phyloP scores from a whole-genome alignment of 306 rosid genomes.

The Hippophae gyantsensis region DNA sequence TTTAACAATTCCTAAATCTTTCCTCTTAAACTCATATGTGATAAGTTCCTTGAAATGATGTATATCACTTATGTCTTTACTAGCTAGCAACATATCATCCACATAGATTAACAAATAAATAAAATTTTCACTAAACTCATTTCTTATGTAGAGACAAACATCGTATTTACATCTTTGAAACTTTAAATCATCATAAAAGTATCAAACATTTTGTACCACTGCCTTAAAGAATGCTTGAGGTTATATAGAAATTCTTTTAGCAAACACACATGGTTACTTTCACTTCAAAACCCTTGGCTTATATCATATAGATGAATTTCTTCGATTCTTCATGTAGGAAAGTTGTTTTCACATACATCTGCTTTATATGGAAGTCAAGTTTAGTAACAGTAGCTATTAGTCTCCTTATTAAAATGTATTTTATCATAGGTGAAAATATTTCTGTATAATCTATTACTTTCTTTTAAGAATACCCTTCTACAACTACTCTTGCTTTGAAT shows the following conservation, averaged over 20 bases:
- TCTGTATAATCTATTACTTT: background rate
- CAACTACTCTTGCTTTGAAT: too few relatives aligned
- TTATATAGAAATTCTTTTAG: background rate
- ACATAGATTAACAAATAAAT: too few relatives aligned
- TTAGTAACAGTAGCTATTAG: background rate
- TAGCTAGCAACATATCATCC: background rate
- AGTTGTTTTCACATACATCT: background rate
- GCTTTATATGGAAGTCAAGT: background rate
- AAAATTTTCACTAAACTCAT: too few relatives aligned
- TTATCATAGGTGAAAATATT: background rate
- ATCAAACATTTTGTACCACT: background rate
- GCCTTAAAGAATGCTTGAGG: too few relatives aligned
- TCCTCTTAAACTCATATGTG: background rate
- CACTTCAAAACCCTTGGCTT: background rate
- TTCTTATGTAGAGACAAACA: too few relatives aligned
- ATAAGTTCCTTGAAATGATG: too few relatives aligned
- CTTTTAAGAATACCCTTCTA: too few relatives aligned
- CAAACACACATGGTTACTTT: background rate
- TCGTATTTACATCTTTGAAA: background rate
- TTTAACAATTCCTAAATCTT: background rate
- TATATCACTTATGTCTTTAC: too few relatives aligned
- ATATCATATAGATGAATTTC: background rate
- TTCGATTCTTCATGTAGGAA: background rate
- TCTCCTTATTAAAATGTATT: background rate
- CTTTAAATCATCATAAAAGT: background rate